Base-by-base conservation (phyloP, 2,329 filamentous ascomycete species). In the Zymoseptoria passerinii region DNA sequence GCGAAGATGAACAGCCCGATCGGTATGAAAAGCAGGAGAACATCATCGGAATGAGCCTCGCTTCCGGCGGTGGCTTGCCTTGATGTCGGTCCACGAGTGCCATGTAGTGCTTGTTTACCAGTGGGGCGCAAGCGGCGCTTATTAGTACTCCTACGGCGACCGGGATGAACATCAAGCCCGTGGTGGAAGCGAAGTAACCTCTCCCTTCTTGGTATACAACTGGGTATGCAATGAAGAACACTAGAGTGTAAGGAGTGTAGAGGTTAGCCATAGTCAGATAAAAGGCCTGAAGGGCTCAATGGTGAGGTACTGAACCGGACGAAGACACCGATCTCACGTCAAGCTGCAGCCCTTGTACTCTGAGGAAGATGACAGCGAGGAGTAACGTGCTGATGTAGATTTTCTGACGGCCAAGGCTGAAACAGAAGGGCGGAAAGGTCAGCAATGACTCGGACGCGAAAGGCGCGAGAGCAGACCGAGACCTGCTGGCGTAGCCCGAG, bases 81-180 rank as follows among this genome's bases (percentile, higher is more conserved):
- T 84, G 80, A 75, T 88, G 80, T 71, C 85, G 83, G 3, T 73
- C 66, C 4, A 80, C 81, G 35, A 89, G 72, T 44, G 73, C 81
- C 58, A 92, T 74, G 76, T 95, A 95, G 75, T 95, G 87, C 61
- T 82, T 87, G 80, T 95, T 95, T 68, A 95, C 84, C 0, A 87
- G 65, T 0, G 90, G 90, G 5, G 69, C 64, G 50, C 66, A 68
- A 44, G 57, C 57, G 2, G 70, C 70, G 54, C 61, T 65, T 58
- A 68, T 59, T 9, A 66, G 19, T 13, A 67, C 67, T 13, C 68
- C 68, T 7, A 71, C 53, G 8, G 68, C 64, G 13, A 70, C 49
- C 3, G 68, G 69, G 20, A 70, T 66, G 58, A 71, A 67, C 68
- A 95, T 90, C 8, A 96, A 78, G 1, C 90, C 90, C 4, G 86